Percentiles rank a stretch among this genome's conserved stretches.
Conservation (phyloP, 192 early-diverging fungal genomes). For the Linnemannia zychae region DNA sequence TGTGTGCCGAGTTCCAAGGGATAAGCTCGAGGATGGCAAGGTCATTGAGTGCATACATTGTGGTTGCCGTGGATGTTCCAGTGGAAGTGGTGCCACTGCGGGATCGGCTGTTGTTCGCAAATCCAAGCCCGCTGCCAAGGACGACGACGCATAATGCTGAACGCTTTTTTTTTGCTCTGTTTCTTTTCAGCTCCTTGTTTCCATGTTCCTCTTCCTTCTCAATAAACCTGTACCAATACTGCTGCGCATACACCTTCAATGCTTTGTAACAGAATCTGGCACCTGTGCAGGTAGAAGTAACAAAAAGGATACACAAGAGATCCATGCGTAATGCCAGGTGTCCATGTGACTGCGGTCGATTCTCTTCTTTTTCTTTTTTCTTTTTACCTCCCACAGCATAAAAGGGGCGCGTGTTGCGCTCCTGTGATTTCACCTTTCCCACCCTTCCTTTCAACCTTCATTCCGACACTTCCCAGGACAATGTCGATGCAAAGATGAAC, state of each 20-base stretch:
- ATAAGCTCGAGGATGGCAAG: constrained; percentile 90
- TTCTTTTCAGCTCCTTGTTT: neutral
- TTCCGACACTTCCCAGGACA: neutral
- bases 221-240: constrained; percentile 6
- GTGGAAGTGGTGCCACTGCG: constrained; percentile 58
- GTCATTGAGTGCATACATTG: constrained; percentile 96
- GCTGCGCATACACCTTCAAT: neutral
- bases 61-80: constrained; percentile 87
- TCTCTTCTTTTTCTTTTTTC: neutral
- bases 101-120: constrained; percentile 32
- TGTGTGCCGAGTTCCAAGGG: constrained; percentile 95
- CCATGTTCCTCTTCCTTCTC: neutral
- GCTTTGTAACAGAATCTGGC: neutral
- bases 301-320: too few relatives aligned
- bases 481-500: constrained; percentile 49
- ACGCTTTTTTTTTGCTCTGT: neutral
- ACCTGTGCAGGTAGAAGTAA: neutral
- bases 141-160: neutral
- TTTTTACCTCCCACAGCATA: neutral
- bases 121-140: constrained; percentile 18
- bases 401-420: too few relatives aligned
- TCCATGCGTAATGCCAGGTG: too few relatives aligned
- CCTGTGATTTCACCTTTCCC: neutral
- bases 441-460: neutral
- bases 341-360: neutral